Evolutionary conservation across 331 rosid species (phyloP).

Genomic region (Malus hybrid): DNA sequence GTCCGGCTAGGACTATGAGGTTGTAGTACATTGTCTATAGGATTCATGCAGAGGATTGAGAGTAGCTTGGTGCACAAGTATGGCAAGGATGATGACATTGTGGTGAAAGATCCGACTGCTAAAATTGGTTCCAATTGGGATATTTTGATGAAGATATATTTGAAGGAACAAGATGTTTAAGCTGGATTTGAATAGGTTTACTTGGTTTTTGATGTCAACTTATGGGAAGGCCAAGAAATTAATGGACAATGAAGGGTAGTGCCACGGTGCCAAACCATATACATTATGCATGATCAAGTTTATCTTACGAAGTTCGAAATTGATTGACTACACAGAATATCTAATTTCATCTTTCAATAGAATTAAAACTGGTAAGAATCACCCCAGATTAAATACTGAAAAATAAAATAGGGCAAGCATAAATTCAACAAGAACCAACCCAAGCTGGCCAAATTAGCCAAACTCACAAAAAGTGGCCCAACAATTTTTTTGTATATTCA

Average conservation of each 20-base stretch:
- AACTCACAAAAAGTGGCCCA: not conserved
- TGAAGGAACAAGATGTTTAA: constrained; percentile 40
- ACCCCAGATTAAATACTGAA: not conserved
- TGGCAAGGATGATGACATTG: constrained; percentile 19
- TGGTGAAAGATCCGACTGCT: constrained; percentile 24
- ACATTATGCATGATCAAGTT: not conserved
- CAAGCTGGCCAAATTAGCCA: not conserved
- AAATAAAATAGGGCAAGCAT: not conserved
- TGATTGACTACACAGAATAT: not conserved
- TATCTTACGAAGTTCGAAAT: too few species aligned
- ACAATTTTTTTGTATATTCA: not conserved
- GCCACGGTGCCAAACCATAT: too few species aligned
- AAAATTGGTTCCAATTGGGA: constrained; percentile 18
- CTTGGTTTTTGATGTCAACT: constrained; percentile 19
- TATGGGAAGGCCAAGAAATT: constrained; percentile 26
- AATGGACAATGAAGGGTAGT: constrained; percentile 10
- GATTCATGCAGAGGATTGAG: constrained; percentile 34
- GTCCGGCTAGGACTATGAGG: constrained; percentile 27
- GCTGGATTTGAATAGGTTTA: constrained; percentile 34
- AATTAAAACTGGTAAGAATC: not conserved
- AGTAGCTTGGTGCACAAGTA: constrained; percentile 42
- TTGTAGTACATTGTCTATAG: constrained; percentile 41
- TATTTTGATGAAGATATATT: constrained; percentile 13
- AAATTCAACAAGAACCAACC: not conserved
- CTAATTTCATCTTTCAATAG: not conserved